Evolutionary conservation across 2,329 filamentous ascomycete species (phyloP).

Genomic region (Clonostachys sp.): DNA sequence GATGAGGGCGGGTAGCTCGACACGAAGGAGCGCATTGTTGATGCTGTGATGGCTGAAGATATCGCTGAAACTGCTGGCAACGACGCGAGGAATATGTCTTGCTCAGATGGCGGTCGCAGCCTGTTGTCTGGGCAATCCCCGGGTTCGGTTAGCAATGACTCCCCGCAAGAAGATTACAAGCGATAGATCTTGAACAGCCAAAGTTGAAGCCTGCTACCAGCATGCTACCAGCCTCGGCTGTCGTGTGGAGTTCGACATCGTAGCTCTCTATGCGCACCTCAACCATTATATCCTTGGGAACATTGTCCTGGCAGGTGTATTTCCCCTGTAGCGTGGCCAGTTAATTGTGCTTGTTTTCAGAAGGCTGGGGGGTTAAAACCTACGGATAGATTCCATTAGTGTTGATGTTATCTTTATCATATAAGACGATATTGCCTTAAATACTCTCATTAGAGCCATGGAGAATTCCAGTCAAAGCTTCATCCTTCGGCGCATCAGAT

Average conservation of each 20-base stretch:
- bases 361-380: too few species aligned
- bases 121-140: conserved; percentile 68
- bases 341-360: not conserved
- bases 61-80: conserved; percentile 77
- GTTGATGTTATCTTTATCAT: conserved; percentile 75
- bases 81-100: conserved; percentile 73
- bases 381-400: conserved; percentile 81
- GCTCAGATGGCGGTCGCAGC: conserved; percentile 76
- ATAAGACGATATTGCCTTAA: conserved; percentile 82
- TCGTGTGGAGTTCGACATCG: conserved; percentile 62
- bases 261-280: conserved; percentile 93
- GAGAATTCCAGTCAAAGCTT: conserved; percentile 42
- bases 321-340: conserved; percentile 50
- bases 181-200: conserved; percentile 44
- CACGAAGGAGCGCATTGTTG: conserved; percentile 71
- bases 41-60: conserved; percentile 75
- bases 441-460: conserved; percentile 84
- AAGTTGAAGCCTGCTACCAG: conserved; percentile 87
- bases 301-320: conserved; percentile 86
- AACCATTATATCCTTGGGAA: conserved; percentile 70
- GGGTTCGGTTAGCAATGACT: not conserved
- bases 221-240: conserved; percentile 68
- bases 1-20: conserved; percentile 66
- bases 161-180: not conserved
- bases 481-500: not conserved